Evolutionary conservation across 139 green algal genomes (phyloP), one percentile per base, ranked within the genome.

Genomic region (Chlorella sp.): DNA sequence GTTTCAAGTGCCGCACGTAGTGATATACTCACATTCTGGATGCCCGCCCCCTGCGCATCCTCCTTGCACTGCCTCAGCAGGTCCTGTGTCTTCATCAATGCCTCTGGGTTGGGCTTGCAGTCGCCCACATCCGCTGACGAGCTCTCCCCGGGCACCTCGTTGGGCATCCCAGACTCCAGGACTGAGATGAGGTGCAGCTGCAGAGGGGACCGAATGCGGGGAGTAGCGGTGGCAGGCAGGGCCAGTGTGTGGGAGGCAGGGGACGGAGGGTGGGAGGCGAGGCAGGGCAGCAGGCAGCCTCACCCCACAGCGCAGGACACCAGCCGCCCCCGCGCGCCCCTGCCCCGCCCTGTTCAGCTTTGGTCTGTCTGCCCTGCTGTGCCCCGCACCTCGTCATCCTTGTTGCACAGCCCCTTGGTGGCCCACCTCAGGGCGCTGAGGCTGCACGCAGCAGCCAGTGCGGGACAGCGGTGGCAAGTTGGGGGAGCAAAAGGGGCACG

Each of bases 61-160:
- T 57, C 84, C 68, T 81, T 88, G 84, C 84, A 88, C 84, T 14
- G 42, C 68, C 36, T 82, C 79, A 93, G 66, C 30, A 93, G 75
- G 26, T 91, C 40, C 48, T 88, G 78, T 16, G 76, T 79, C n/a
- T 66, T 68, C 32, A 89, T 28, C 85, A 92, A 69, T 11, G 87
- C 76, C n/a, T 64, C 26, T 2, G 88, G 91, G 64, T 93, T 53
- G 39, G 91, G 91, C 66, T 92, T 92, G 91, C 91, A 93, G 42
- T 89, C 85, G 15, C 16, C 40, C 30, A 16, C 36, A 32, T 37
- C n/a, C 42, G 53, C 85, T 22, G 85, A 21, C 11, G 85, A 19
- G 71, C 71, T 83, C 71, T 85, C 69, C 15, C 66, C 79, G 14
- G 68, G 80, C 79, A 86, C 64, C 32, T 81, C 88, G n/a, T 37